phyloP scores from a whole-genome alignment of 2,329 filamentous ascomycete species.

The Colletotrichum gloeosporioides region DNA sequence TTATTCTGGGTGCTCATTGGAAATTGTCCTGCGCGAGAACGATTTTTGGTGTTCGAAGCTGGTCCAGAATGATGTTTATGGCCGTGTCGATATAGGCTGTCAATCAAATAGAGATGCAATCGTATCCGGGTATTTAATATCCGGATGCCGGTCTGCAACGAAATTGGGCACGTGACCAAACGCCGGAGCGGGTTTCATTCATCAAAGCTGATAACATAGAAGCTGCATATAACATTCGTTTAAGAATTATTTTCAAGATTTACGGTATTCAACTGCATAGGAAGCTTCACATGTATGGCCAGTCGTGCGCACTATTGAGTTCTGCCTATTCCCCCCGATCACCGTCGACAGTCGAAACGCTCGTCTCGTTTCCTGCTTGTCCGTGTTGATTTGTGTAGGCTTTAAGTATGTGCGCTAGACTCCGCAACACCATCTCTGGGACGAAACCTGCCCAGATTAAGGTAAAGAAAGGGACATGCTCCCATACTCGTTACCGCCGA shows the following conservation, averaged over 20 bases:
- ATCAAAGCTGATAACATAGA: no score
- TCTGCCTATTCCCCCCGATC: no score
- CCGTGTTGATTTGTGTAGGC: no score
- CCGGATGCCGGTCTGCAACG: no score
- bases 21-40: fast-evolving
- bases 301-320: background rate
- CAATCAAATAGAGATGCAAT: background rate
- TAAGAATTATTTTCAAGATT: no score
- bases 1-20: background rate
- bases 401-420: no score
- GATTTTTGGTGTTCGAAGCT: fast-evolving
- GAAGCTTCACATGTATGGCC: background rate
- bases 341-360: no score
- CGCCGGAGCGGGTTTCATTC: fast-evolving
- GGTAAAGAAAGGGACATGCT: no score
- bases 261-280: no score
- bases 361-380: no score
- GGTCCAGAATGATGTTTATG: fast-evolving
- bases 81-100: background rate
- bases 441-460: no score
- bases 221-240: fast-evolving
- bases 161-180: background rate
- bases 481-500: background rate
- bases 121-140: background rate
- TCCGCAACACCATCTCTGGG: no score